These are phyloP conservation scores for Brassica incana DNA, from an alignment of 345 rosid species.

Conservation along the genomic window DNA sequence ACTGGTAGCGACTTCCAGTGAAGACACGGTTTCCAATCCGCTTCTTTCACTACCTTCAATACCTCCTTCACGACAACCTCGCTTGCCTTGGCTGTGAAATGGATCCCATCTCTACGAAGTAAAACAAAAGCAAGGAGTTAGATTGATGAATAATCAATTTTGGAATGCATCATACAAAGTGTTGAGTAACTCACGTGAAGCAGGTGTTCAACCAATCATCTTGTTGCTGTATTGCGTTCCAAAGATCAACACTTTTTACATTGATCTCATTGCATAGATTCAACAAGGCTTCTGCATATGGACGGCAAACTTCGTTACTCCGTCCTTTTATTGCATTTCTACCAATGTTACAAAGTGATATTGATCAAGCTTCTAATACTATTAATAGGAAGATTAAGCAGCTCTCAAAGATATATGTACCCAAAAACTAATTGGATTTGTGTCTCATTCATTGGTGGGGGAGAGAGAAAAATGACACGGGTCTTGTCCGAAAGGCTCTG, in stretches of 20 bases:
- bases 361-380: not conserved
- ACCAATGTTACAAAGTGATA: not conserved
- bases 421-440: slow-evolving; percentile 34
- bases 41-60: slow-evolving; percentile 53
- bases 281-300: slow-evolving; percentile 71
- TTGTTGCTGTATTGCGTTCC: slow-evolving; percentile 59
- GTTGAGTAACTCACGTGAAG: slow-evolving; percentile 61
- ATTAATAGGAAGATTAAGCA: not conserved
- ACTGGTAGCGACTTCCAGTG: slow-evolving; percentile 53
- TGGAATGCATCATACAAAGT: not conserved
- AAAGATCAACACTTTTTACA: slow-evolving; percentile 63
- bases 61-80: slow-evolving; percentile 61
- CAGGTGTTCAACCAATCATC: slow-evolving; percentile 67
- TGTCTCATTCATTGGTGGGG: slow-evolving; percentile 78
- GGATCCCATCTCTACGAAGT: slow-evolving; percentile 70
- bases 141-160: not conserved
- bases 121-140: not conserved
- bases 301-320: slow-evolving; percentile 58
- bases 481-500: slow-evolving; percentile 79
- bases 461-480: slow-evolving; percentile 62
- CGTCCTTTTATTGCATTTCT: slow-evolving; percentile 43
- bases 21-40: slow-evolving; percentile 77
- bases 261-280: slow-evolving; percentile 63
- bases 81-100: slow-evolving; percentile 67
- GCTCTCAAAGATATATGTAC: slow-evolving; percentile 17